Percentiles rank a stretch among this genome's conserved stretches.
phyloP scores from a whole-genome alignment of 1,284 basidiomycete genomes.

The Leccinum insolens region DNA sequence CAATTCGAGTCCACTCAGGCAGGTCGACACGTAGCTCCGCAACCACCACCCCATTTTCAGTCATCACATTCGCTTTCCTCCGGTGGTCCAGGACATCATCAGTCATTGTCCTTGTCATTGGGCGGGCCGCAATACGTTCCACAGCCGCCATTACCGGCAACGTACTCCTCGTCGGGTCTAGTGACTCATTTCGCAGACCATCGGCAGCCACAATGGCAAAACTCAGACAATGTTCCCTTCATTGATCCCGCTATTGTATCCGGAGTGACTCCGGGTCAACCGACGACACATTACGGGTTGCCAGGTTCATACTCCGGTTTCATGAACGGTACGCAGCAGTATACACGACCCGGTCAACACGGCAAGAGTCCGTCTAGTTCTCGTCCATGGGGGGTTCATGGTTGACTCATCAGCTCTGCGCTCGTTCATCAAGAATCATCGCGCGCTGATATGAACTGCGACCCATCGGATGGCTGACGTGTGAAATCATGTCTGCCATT shows the following conservation, averaged over 20 bases:
- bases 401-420: constrained; percentile 19
- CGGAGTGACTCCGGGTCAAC: neutral
- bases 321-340: constrained; percentile 18
- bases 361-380: constrained; percentile 23
- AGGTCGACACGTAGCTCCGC: constrained; percentile 7
- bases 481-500: constrained; percentile 9
- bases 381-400: constrained; percentile 30
- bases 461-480: constrained; percentile 13
- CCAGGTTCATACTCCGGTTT: constrained; percentile 11
- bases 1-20: constrained; percentile 26
- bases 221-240: constrained; percentile 14
- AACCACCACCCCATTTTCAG: constrained; percentile 16
- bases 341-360: constrained; percentile 22
- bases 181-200: constrained; percentile 19
- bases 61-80: constrained; percentile 15
- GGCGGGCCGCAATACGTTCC: constrained; percentile 14
- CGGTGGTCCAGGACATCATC: constrained; percentile 20
- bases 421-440: constrained; percentile 1
- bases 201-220: constrained; percentile 20
- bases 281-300: constrained; percentile 7
- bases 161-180: constrained; percentile 13
- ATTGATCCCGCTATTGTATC: constrained; percentile 30
- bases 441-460: constrained; percentile 7
- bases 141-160: constrained; percentile 16
- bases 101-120: constrained; percentile 17